A percentile compares a stretch with the other conserved stretches of the same genome.
These are phyloP conservation scores for Pyrus hybrid DNA, from an alignment of 331 rosid genomes.

Conservation along the genomic window DNA sequence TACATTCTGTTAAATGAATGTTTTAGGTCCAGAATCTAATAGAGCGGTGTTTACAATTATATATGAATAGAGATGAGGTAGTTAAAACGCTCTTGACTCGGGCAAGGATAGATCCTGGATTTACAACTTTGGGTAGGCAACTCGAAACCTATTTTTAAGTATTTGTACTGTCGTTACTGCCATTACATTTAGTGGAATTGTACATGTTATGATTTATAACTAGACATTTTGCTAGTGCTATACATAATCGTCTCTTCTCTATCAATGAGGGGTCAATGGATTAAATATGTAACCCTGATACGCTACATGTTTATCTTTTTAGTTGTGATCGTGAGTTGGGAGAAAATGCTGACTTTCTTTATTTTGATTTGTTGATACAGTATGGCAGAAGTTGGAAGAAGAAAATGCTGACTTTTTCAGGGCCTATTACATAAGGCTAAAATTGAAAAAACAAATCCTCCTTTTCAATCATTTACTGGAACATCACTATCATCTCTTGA, in stretches of 20 bases:
- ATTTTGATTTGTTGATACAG: conserved; percentile 33
- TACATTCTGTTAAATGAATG: conserved; percentile 18
- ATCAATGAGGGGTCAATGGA: neutral
- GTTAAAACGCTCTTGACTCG: conserved; percentile 91
- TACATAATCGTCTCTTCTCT: neutral
- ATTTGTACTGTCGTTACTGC: neutral
- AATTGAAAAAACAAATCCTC: conserved; percentile 87
- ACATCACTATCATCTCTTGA: conserved; percentile 78
- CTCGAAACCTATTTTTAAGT: conserved; percentile 5
- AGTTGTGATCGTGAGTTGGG: neutral
- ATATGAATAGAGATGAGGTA: conserved; percentile 97
- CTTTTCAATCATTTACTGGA: conserved; percentile 85
- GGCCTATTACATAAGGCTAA: conserved; percentile 85
- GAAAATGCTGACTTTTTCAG: conserved; percentile 95
- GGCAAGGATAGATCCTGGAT: conserved; percentile 98
- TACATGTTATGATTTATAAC: too few species aligned
- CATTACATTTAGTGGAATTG: neutral
- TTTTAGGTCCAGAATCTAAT: conserved; percentile 94
- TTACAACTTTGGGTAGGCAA: conserved; percentile 83
- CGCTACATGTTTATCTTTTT: neutral
- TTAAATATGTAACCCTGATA: neutral
- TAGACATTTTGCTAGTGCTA: too few species aligned
- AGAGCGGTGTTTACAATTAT: conserved; percentile 87
- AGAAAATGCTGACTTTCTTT: conserved; percentile 1
- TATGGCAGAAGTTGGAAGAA: conserved; percentile 99